Evolutionary conservation across 106 monocot genomes (phyloP), one percentile per base, ranked within the genome.

Genomic region (Apostasia ramifera): DNA sequence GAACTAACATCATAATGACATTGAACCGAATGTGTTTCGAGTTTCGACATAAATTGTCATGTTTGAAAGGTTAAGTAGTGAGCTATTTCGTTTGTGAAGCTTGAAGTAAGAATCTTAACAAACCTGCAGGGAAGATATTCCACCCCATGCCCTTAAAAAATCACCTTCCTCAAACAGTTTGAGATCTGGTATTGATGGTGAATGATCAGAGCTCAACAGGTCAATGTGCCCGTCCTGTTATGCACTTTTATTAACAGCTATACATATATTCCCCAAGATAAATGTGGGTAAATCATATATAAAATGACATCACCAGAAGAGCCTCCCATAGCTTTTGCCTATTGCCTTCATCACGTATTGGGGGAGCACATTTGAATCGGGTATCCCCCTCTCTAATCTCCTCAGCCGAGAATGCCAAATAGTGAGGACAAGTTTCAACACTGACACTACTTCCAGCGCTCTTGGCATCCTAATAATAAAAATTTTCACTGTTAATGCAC

Each of bases 351-450:
- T 93, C 87, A 52, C 98, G 89, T 65, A 98, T 93, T 26, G 98
- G 98, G 49, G 98, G 98, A 45, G 98, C 70, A 68, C 98, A 98
- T 77, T 98, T 98, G 55, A 93, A 98, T 13, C 98, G 81, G 10
- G 98, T 98, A 72, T 98, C 92, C 2, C 98, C 98, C 70, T 98
- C 81, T 39, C 38, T 58, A 71, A 98, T 85, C 66, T 90, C 76
- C 73, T 93, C 98, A 45, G 93, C 78, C 57, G 98, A 84, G 74
- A 98, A 98, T 11, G 90, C 90, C 57, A 98, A 68, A 79, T 98
- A 98, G 80, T 98, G 98, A 1, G 98, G 90, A 67, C 93, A 93
- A 6, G 98, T 98, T 81, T 98, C 98, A 49, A 98, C 90, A 66
- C 69, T 93, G 41, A 98, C 44, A 74, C 93, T 98, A 48, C 83